Conservation (phyloP, 2,329 filamentous ascomycete species). For the Meredithiella fracta region DNA sequence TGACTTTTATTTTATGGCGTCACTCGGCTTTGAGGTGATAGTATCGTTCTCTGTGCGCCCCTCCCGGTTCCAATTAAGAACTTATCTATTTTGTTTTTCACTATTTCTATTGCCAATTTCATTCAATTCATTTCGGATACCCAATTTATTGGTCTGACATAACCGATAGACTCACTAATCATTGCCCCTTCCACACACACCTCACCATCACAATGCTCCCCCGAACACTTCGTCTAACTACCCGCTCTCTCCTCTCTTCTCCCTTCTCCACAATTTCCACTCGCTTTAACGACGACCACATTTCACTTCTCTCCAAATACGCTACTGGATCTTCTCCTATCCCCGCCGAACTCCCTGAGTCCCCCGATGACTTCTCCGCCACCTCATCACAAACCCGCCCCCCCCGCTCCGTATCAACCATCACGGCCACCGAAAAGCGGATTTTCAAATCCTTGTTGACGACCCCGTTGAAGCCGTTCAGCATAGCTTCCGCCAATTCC, state of each 20-base stretch:
- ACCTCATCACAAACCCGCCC: not conserved
- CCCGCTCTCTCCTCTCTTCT: not conserved
- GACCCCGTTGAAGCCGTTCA: conserved; percentile 32
- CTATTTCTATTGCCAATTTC: no score
- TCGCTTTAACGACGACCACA: conserved; percentile 6
- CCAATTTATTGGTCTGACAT: no score
- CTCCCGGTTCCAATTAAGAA: no score
- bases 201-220: no score
- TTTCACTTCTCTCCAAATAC: no score
- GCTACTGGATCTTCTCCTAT: not conserved
- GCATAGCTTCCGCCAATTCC: not conserved
- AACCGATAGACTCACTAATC: no score
- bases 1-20: not conserved
- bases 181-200: no score
- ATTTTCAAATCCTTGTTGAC: conserved; percentile 28
- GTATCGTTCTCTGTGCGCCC: no score
- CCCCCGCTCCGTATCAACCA: conserved; percentile 27
- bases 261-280: not conserved
- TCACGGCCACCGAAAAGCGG: conserved; percentile 39
- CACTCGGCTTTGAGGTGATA: no score
- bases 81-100: no score
- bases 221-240: no score
- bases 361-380: not conserved
- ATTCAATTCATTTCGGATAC: no score
- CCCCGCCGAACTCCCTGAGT: not conserved